A percentile compares a stretch with the other conserved stretches of the same genome.
Evolutionary conservation across 1,284 basidiomycete genomes (phyloP).

Genomic region (Xerocomus nothofagi): DNA sequence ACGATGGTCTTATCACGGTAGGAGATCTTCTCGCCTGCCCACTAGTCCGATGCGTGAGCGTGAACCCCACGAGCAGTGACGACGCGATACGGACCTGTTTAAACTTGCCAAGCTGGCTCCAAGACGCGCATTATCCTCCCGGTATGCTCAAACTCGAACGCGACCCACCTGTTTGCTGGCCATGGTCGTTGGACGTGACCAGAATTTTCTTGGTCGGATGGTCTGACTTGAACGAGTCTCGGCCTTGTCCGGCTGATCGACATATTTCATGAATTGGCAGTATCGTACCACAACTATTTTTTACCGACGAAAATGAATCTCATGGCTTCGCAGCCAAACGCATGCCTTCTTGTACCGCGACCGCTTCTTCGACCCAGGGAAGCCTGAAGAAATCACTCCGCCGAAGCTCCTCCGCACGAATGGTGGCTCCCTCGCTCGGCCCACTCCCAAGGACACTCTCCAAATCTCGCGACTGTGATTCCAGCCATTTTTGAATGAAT

Average conservation of each 20-base stretch:
- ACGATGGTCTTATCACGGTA: slow-evolving; percentile 67
- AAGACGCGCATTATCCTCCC: neutral
- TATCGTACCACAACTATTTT: too few species aligned
- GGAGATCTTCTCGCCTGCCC: slow-evolving; percentile 77
- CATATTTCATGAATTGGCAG: slow-evolving; percentile 3
- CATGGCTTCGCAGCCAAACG: slow-evolving; percentile 45
- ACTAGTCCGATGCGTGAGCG: slow-evolving; percentile 43
- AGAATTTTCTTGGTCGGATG: slow-evolving; percentile 21
- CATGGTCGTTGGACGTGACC: slow-evolving; percentile 38
- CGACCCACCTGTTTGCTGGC: slow-evolving; percentile 56
- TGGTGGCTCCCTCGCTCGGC: slow-evolving; percentile 74
- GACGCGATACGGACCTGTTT: slow-evolving; percentile 48
- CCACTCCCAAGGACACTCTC: slow-evolving; percentile 89
- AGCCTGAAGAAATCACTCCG: slow-evolving; percentile 87
- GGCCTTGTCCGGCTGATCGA: slow-evolving; percentile 16
- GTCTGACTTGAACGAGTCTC: slow-evolving; percentile 9
- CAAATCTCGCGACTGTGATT: slow-evolving; percentile 88
- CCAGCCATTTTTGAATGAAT: slow-evolving; percentile 89
- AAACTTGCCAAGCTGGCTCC: slow-evolving; percentile 59
- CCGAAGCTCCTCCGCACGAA: slow-evolving; percentile 84
- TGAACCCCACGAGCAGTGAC: slow-evolving; percentile 26
- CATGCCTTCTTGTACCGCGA: slow-evolving; percentile 57
- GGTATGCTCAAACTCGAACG: neutral
- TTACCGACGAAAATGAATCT: neutral
- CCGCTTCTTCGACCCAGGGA: slow-evolving; percentile 83